Conservation (phyloP, 805 yeast genomes). For the Lipomyces orientalis region DNA sequence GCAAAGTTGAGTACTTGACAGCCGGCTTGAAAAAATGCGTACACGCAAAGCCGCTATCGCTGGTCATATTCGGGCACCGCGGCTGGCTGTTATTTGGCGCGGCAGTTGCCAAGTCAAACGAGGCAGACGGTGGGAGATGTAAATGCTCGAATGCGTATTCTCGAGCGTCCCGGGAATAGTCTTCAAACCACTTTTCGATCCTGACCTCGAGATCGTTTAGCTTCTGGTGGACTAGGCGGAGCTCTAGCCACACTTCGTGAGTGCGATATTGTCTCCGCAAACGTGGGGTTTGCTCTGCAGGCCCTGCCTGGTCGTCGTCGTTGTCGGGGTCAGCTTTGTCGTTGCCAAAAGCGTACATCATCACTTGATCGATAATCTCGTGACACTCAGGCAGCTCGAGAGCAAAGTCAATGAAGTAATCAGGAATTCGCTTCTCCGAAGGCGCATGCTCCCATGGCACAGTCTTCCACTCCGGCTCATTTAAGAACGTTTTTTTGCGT, state of each 20-base stretch:
- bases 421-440: not conserved
- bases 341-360: conserved; percentile 9
- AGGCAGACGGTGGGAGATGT: not conserved
- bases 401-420: conserved; percentile 7
- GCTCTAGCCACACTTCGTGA: not conserved
- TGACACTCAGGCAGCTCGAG: conserved; percentile 20
- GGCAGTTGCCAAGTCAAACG: conserved; percentile 8
- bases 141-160: not conserved
- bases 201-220: conserved; percentile 10
- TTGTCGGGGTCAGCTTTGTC: not conserved
- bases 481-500: not conserved
- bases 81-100: conserved; percentile 1
- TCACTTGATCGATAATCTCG: conserved; percentile 7
- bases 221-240: not conserved
- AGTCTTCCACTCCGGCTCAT: conserved; percentile 10
- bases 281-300: not conserved
- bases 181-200: conserved; percentile 8
- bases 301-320: not conserved
- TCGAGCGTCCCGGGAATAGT: not conserved
- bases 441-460: conserved; percentile 13
- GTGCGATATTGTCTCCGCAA: conserved; percentile 7
- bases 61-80: conserved; percentile 4
- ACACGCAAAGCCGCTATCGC: conserved; percentile 8
- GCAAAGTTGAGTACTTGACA: conserved; percentile 13
- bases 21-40: conserved; percentile 27